Conservation (phyloP, 1,139 yeast genomes). For the Hansenula lynferdii region DNA sequence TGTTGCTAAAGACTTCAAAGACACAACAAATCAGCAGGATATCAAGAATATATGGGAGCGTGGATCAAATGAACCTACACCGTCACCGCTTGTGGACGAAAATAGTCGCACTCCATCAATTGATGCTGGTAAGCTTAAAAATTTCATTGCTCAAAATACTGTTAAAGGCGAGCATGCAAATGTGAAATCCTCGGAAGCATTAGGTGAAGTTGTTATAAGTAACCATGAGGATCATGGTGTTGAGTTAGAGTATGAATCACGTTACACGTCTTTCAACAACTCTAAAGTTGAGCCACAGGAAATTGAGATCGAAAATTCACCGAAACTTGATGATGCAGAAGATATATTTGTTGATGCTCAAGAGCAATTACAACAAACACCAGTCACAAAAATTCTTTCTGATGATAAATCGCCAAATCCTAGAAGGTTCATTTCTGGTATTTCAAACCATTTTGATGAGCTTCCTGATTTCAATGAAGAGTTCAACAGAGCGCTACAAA, state of each 20-base stretch:
- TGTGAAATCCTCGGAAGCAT: slow-evolving; percentile 12
- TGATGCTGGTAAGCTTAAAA: slow-evolving; percentile 13
- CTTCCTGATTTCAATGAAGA: slow-evolving; percentile 34
- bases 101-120: slow-evolving; percentile 10
- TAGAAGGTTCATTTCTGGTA: slow-evolving; percentile 32
- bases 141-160: slow-evolving; percentile 9
- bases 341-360: slow-evolving; percentile 1
- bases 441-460: slow-evolving; percentile 27
- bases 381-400: slow-evolving; percentile 3
- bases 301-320: neutral
- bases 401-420: slow-evolving; percentile 20
- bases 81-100: neutral
- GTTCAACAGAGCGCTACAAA: slow-evolving; percentile 29
- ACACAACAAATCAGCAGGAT: slow-evolving; percentile 3
- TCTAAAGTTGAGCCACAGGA: neutral
- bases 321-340: neutral
- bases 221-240: slow-evolving; percentile 17
- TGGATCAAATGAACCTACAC: slow-evolving; percentile 8
- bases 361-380: neutral
- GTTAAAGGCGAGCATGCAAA: slow-evolving; percentile 11
- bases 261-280: neutral
- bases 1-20: slow-evolving; percentile 1
- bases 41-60: slow-evolving; percentile 18
- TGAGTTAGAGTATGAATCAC: slow-evolving; percentile 15
- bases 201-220: slow-evolving; percentile 15